Conservation (phyloP, 108 stramenopile genomes). For the Skeletonema tropicum region DNA sequence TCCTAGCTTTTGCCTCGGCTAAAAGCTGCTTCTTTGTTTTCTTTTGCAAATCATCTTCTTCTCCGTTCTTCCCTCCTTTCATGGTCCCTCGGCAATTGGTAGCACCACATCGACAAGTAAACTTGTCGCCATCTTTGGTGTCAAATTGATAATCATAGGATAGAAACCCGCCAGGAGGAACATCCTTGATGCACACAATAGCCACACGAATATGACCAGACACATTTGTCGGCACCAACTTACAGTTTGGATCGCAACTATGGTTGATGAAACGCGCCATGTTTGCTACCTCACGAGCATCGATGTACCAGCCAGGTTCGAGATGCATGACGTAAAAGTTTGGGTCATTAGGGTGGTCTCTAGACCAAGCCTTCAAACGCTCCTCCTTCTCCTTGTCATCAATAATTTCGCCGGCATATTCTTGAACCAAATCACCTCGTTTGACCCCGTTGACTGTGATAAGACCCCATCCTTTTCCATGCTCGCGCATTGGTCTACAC, state of each 20-base stretch:
- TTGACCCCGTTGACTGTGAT: constrained; percentile 68
- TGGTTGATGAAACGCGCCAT: constrained; percentile 94
- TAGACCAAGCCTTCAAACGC: constrained; percentile 70
- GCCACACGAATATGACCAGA: constrained; percentile 84
- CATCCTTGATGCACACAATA: constrained; percentile 77
- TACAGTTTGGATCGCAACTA: constrained; percentile 93
- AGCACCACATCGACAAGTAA: constrained; percentile 81
- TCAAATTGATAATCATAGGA: constrained; percentile 94
- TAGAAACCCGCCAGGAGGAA: constrained; percentile 81
- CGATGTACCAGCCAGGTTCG: constrained; percentile 84
- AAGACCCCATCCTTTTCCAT: constrained; percentile 92
- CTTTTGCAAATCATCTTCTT: constrained; percentile 27
- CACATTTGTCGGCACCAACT: constrained; percentile 82
- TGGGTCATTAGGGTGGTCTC: constrained; percentile 89
- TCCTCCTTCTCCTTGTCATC: constrained; percentile 75
- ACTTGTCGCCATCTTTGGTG: constrained; percentile 64
- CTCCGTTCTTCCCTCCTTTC: constrained; percentile 51
- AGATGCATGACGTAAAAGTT: constrained; percentile 96
- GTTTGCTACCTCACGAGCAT: constrained; percentile 88
- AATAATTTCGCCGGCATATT: constrained; percentile 93
- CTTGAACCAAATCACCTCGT: constrained; percentile 78
- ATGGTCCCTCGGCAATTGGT: constrained; percentile 83
- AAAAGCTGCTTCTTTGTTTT: constrained; percentile 51
- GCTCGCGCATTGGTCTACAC: constrained; percentile 79
- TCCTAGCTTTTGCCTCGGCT: constrained; percentile 58